Conservation (phyloP, 495 filamentous ascomycete species). For the Bacidia rubella region DNA sequence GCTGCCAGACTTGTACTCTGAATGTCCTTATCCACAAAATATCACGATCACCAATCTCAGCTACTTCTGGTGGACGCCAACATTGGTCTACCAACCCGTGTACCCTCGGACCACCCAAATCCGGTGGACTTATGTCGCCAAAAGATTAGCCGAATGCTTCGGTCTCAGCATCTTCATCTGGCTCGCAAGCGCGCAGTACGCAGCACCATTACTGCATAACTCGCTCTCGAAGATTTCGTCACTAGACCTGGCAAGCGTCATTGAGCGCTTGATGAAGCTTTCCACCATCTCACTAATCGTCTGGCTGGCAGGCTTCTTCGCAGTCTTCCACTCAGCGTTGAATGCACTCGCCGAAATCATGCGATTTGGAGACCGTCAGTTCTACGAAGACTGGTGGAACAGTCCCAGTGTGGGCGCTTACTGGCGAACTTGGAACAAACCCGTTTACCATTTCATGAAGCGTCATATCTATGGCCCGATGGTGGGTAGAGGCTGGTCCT, state of each 20-base stretch:
- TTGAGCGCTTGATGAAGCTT: conserved; percentile 86
- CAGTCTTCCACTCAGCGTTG: conserved; percentile 76
- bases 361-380: conserved; percentile 80
- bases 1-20: conserved; percentile 63
- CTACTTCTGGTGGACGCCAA: conserved; percentile 97
- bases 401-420: conserved; percentile 70
- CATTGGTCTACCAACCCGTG: conserved; percentile 89
- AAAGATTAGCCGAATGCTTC: conserved; percentile 63
- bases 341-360: conserved; percentile 88
- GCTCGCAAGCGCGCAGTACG: conserved; percentile 86
- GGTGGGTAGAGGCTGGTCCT: conserved; percentile 64
- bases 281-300: conserved; percentile 87
- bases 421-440: conserved; percentile 96
- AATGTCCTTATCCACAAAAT: conserved; percentile 83
- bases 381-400: conserved; percentile 98
- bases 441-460: conserved; percentile 91
- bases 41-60: conserved; percentile 72
- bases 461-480: conserved; percentile 81
- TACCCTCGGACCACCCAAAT: conserved; percentile 72
- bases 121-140: conserved; percentile 73
- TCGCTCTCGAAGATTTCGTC: conserved; percentile 71
- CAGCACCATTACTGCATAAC: conserved; percentile 75
- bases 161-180: conserved; percentile 76
- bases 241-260: conserved; percentile 67
- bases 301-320: conserved; percentile 95